Evolutionary conservation across 1,139 yeast species (phyloP), one percentile per base, ranked within the genome.

Genomic region (Candida tropicalis): DNA sequence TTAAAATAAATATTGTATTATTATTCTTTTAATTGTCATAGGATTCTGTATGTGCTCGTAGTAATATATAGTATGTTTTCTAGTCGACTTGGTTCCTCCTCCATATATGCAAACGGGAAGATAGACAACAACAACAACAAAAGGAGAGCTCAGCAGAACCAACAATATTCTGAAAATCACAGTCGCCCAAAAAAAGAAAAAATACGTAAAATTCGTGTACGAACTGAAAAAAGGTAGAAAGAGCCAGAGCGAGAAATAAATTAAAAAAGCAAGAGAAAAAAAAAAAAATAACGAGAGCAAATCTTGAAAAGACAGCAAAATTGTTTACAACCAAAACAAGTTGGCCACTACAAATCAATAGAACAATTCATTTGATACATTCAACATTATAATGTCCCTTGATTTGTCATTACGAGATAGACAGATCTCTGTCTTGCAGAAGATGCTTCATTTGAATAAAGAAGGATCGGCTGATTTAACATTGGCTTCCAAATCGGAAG

Each of bases 391-490:
- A 16, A 33, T 33, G 36, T 22, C 36, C 18, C 35, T 31, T n/a
- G 43, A 44, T 20, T 59, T 55, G 29, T 54, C 56, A 23, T 59
- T 71, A 52, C 57, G 75, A 46, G 66, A 62, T 42, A 62, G 64
- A 49, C 75, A 69, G 52, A 69, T 68, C 36, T 43, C 52, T 26
- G 73, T 84, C 35, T 75, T 90, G 59, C 87, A 87, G 73, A 85
- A 83, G 49, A 87, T 91, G 95, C 81, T 91, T 52, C 84, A 86
- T 57, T 75, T 89, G 58, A 88, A 88, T 68, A 73, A 79, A 45
- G 82, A 77, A 23, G 81, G 80, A 4, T 50, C 73, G 15, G 63
- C 79, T 6, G 83, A 80, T 50, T 62, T 79, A 41, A 76, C 82
- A 2, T 69, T 78, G 25, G 76, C 84, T 12, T 57, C 73, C n/a